Percentiles rank a stretch among this genome's conserved stretches.
Conservation (phyloP, 805 yeast species). For the Yamadazyma kitorensis region DNA sequence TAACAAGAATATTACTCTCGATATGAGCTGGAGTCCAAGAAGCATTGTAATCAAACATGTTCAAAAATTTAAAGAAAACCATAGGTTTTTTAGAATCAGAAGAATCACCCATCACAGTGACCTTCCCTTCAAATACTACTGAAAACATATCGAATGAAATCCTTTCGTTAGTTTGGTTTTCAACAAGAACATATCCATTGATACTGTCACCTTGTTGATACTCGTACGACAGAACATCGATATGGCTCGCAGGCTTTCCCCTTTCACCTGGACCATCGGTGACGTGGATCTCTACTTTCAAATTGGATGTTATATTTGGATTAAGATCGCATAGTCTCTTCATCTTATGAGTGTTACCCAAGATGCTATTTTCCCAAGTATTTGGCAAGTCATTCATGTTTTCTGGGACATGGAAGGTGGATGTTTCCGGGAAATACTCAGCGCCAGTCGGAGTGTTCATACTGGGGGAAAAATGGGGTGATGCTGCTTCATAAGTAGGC, state of each 20-base stretch:
- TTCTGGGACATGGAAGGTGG: constrained; percentile 2
- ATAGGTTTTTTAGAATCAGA: constrained; percentile 11
- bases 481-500: constrained; percentile 24
- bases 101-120: constrained; percentile 17
- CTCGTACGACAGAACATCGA: constrained; percentile 32
- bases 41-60: constrained; percentile 42
- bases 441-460: constrained; percentile 1
- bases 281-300: constrained; percentile 27
- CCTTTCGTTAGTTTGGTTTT: constrained; percentile 24
- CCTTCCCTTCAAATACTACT: constrained; percentile 37
- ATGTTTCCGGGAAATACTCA: constrained; percentile 1
- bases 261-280: constrained; percentile 30
- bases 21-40: constrained; percentile 38
- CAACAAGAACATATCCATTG: constrained; percentile 33
- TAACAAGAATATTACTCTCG: constrained; percentile 27
- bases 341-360: constrained; percentile 35
- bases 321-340: constrained; percentile 27
- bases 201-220: constrained; percentile 38
- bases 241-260: constrained; percentile 23
- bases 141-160: constrained; percentile 42
- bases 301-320: constrained; percentile 21
- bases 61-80: constrained; percentile 29
- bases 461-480: constrained; percentile 16
- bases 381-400: constrained; percentile 4
- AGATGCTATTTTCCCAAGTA: constrained; percentile 32